These are phyloP conservation scores for Penicillium silybi DNA, from an alignment of 495 filamentous ascomycete genomes.

Conservation along the genomic window DNA sequence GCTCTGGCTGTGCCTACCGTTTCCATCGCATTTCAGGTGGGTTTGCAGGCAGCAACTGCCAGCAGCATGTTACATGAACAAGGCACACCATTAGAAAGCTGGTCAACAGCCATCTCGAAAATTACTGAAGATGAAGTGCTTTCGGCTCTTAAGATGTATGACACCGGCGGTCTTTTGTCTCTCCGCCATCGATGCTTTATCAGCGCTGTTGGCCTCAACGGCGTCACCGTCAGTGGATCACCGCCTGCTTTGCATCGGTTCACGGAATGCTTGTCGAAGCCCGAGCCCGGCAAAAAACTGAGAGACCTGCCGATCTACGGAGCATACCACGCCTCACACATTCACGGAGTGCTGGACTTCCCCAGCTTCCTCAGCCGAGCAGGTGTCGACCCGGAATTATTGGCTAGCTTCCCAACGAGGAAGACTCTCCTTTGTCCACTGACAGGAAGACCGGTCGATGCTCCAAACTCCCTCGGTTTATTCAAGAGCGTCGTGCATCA, in stretches of 20 bases:
- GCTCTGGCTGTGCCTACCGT: background rate
- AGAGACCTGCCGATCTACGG: slow-evolving; percentile 65
- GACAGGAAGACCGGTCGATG: too few species aligned
- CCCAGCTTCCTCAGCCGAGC: slow-evolving; percentile 25
- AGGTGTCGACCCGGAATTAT: background rate
- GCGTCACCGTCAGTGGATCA: slow-evolving; percentile 69
- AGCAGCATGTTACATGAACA: background rate
- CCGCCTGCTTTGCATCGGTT: slow-evolving; percentile 59
- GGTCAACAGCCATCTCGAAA: slow-evolving; percentile 19
- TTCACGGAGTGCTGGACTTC: slow-evolving; percentile 57
- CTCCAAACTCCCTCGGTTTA: too few species aligned
- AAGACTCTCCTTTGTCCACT: too few species aligned
- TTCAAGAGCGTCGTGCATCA: too few species aligned
- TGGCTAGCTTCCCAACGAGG: too few species aligned
- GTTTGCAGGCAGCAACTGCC: background rate
- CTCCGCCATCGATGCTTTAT: too few species aligned
- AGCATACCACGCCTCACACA: slow-evolving; percentile 69
- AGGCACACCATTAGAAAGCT: slow-evolving; percentile 11
- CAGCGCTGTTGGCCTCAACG: slow-evolving; percentile 62
- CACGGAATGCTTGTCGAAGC: slow-evolving; percentile 50
- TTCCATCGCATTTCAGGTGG: background rate
- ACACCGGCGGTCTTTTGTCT: too few species aligned
- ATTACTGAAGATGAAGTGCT: slow-evolving; percentile 44
- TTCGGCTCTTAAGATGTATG: slow-evolving; percentile 59
- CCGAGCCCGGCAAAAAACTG: slow-evolving; percentile 40